A percentile compares a stretch with the other conserved stretches of the same genome.
Evolutionary conservation across 768 basidiomycete species (phyloP).

Genomic region (Astraeus odoratus): DNA sequence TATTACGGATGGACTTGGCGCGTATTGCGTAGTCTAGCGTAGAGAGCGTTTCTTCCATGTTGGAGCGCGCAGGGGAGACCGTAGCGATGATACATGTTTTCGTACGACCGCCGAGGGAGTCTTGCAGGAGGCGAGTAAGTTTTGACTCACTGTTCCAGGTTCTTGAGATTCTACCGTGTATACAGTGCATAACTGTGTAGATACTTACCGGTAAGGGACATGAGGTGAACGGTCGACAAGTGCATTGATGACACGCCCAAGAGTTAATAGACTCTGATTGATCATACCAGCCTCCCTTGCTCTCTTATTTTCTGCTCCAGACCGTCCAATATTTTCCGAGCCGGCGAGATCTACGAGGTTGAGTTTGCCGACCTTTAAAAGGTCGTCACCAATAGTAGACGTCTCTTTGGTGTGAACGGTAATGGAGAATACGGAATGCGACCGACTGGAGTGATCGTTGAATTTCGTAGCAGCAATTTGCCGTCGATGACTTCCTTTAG

Average conservation of each 20-base stretch:
- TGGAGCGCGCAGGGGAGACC: conserved; percentile 86
- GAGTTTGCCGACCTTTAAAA: conserved; percentile 89
- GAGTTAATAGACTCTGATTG: conserved; percentile 93
- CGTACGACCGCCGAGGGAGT: conserved; percentile 95
- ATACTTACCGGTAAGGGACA: conserved; percentile 81
- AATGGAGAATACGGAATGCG: conserved; percentile 96
- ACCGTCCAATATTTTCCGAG: conserved; percentile 94
- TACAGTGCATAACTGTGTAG: neutral
- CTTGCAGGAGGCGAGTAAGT: conserved; percentile 94
- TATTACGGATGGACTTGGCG: conserved; percentile 92
- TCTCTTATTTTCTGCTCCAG: conserved; percentile 90
- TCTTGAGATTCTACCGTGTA: neutral
- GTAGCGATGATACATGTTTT: conserved; percentile 99
- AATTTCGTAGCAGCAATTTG: conserved; percentile 96
- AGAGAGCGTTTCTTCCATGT: conserved; percentile 95
- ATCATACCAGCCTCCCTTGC: conserved; percentile 99
- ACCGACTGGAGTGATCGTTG: conserved; percentile 96
- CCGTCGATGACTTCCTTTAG: conserved; percentile 83
- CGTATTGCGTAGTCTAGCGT: conserved; percentile 95
- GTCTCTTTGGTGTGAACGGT: conserved; percentile 89
- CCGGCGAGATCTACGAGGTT: conserved; percentile 97
- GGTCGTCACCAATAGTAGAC: conserved; percentile 71
- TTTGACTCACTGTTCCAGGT: conserved; percentile 76
- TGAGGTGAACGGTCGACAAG: conserved; percentile 89
- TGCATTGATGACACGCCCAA: conserved; percentile 94